Evolutionary conservation across 1,139 yeast genomes (phyloP), one percentile per base, ranked within the genome.

Genomic region (Candida neerlandica): DNA sequence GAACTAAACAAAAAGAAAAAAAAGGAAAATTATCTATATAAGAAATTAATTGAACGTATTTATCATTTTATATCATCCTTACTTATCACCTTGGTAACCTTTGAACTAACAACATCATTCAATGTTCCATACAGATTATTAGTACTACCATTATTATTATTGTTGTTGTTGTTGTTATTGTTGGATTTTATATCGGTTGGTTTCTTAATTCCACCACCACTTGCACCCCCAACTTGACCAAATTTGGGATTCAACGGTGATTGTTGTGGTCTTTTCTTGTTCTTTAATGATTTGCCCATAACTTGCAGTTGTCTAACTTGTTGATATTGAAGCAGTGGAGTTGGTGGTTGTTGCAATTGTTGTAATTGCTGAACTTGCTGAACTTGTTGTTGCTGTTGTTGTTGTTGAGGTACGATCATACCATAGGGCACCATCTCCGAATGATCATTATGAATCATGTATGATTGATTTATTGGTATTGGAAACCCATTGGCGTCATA

Each of bases 91-190:
- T 46, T 49, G 1, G 53, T 51, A 19, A 33, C 47, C 33, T 51
- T 51, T 2, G 56, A 51, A 41, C 44, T 48, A 19, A 53, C 52
- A 15, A 53, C 53, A 23, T 53, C 56, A 43, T 41, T 50, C 16
- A 51, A 44, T 10, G 52, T 43, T 33, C 15, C 18, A 14, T 33
- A 33, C 37, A n/a, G 37, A 19, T 33, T 33, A 16, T 11, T 16
- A 23, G 27, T 2, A 23, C 9, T 23, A 23, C 27, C 27, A 23
- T 23, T 23, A 23, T 7, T 23, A 44, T n/a, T 21, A 26, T n/a
- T n/a, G n/a, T n/a, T n/a, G n/a, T n/a, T n/a, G 14, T 41, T 43
- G 7, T 35, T 43, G 14, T 43, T 48, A 14, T 5, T 18, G 19
- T 32, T 30, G 10, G 37, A 26, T 15, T 18, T 21, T 10, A 18